phyloP scores from a whole-genome alignment of 1,284 basidiomycete species.

The Boletus semigastroideus region DNA sequence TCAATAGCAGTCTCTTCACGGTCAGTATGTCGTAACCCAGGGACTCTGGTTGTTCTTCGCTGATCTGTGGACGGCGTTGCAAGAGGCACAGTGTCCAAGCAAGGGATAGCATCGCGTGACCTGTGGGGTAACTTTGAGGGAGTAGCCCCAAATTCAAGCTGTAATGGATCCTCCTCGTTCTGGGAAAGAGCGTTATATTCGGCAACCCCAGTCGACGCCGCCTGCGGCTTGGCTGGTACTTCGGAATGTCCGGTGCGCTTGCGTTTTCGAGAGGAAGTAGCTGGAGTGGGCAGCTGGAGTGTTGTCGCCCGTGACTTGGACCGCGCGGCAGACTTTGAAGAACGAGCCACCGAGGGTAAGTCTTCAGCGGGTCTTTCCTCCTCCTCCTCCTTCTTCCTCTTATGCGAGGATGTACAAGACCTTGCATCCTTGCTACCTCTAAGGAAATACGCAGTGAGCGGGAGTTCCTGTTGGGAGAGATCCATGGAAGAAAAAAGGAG shows the following conservation, averaged over 20 bases:
- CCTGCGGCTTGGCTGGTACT: not conserved
- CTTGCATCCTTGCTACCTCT: conserved; percentile 10
- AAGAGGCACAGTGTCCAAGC: not conserved
- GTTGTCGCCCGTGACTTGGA: conserved; percentile 5
- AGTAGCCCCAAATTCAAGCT: not conserved
- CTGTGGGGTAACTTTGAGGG: conserved; percentile 1
- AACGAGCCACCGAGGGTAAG: conserved; percentile 3
- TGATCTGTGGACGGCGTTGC: conserved; percentile 6
- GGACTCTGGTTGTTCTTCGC: not conserved
- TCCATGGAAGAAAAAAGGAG: conserved; percentile 24
- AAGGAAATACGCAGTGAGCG: conserved; percentile 29
- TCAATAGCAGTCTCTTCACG: conserved; percentile 4
- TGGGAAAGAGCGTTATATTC: not conserved
- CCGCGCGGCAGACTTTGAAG: conserved; percentile 13
- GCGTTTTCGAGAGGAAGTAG: conserved; percentile 21
- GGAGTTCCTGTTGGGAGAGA: conserved; percentile 35
- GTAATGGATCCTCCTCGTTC: conserved; percentile 1
- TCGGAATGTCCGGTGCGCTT: not conserved
- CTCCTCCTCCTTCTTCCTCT: conserved; percentile 1
- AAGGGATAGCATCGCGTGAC: not conserved
- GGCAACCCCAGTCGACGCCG: not conserved
- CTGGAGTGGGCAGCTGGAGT: conserved; percentile 28
- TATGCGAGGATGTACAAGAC: not conserved
- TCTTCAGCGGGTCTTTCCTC: not conserved
- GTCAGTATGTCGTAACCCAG: not conserved